A percentile compares a stretch with the other conserved stretches of the same genome.
These are phyloP conservation scores for Musa itinerans DNA, from an alignment of 176 grass and related monocot genomes.

Conservation along the genomic window DNA sequence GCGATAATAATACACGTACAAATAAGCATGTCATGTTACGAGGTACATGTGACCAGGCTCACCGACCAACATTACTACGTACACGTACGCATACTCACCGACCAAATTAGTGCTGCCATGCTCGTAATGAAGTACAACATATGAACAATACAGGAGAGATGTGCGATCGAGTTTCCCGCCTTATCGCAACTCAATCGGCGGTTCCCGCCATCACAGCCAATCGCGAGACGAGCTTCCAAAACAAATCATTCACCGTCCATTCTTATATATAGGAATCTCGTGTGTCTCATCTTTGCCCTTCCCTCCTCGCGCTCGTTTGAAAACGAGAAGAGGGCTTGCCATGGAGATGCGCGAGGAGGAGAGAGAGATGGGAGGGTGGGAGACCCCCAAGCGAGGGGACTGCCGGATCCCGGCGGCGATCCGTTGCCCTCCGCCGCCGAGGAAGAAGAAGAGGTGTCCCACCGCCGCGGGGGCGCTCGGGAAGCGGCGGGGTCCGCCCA, in stretches of 20 bases:
- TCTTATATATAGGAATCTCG: not conserved
- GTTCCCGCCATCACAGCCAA: not conserved
- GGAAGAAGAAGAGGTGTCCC: constrained; percentile 28
- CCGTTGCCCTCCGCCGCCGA: constrained; percentile 53
- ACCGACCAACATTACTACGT: too few relatives aligned
- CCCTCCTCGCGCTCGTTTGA: not conserved
- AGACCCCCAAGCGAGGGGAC: constrained; percentile 76
- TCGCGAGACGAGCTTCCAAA: not conserved
- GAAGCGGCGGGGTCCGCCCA: constrained; percentile 7
- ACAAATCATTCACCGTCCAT: not conserved
- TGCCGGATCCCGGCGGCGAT: constrained; percentile 48
- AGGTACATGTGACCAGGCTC: too few relatives aligned
- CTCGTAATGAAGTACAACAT: too few relatives aligned
- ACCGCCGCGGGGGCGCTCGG: not conserved
- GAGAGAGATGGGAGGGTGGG: constrained; percentile 35
- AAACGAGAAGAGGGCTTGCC: not conserved
- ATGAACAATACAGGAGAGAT: too few relatives aligned
- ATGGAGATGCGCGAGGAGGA: not conserved
- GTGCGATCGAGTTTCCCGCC: not conserved
- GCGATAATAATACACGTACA: too few relatives aligned
- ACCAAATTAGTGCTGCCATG: too few relatives aligned
- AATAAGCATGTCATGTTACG: too few relatives aligned
- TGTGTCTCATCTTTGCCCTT: not conserved
- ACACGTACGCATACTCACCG: too few relatives aligned
- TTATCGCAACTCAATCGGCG: not conserved